Evolutionary conservation across 2,329 filamentous ascomycete species (phyloP), one percentile per base, ranked within the genome.

Genomic region (Epichloe baconii): DNA sequence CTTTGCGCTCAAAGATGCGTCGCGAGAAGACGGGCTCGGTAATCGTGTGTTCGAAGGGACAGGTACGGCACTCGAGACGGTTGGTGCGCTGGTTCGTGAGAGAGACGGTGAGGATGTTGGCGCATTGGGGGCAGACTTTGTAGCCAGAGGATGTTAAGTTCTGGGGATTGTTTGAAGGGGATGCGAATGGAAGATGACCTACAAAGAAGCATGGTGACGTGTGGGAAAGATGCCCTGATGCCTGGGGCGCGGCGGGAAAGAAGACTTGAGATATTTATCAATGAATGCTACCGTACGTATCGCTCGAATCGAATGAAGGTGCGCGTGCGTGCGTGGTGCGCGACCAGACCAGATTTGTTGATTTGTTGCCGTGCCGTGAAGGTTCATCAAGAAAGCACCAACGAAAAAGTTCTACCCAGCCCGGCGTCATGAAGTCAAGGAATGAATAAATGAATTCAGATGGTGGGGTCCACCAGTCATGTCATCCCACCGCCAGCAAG

Each of bases 21-120:
- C 95, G 89, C 61, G 77, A 83, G 70, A 82, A 95, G 69, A 88
- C 86, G 54, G 83, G 80, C 61, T 83, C 79, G 58, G 83, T 82
- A 62, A 97, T 83, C 52, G 85, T 74, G 68, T 88, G 89, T 66
- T 94, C 83, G 73, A 95, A 98, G 4, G 93, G 91, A 61, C 93
- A 98, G 52, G 89, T 95, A 53, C 88, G 86, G 72, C 93, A 98
- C 70, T 95, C 88, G 68, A 97, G 88, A 52, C 89, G 85, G 73
- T 96, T 96, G 61, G 70, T 71, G 53, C 76, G 74, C 47, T 70
- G 72, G 56, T 71, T 74, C 56, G 75, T 75, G 47, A 73, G 65
- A 53, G 81, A 82, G 61, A 91, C 83, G 62, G 85, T 88, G 63
- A 93, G 80, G 68, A 88, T 82, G 73, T 91, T 93, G 68, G 82